A percentile compares a stretch with the other conserved stretches of the same genome.
Conservation (phyloP, 2,329 filamentous ascomycete species). For the Colletotrichum destructivum region DNA sequence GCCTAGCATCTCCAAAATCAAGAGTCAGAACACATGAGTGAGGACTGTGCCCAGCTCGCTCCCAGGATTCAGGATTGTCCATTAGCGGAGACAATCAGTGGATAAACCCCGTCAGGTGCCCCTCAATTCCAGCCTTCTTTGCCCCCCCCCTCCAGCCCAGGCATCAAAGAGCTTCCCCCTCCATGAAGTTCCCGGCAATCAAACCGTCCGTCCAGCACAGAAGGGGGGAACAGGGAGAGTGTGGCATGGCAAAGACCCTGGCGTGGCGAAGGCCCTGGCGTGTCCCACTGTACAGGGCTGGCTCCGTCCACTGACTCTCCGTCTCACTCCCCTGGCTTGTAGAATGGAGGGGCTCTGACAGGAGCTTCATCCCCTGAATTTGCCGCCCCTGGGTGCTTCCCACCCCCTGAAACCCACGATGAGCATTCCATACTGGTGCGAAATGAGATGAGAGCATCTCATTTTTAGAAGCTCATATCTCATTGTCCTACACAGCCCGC, state of each 20-base stretch:
- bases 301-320: neutral
- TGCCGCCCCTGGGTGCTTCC: slow-evolving; percentile 5
- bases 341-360: slow-evolving; percentile 23
- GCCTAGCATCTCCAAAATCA: neutral
- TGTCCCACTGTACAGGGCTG: slow-evolving; percentile 35
- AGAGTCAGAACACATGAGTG: neutral
- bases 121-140: slow-evolving; percentile 10
- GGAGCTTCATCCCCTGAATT: slow-evolving; percentile 29
- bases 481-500: slow-evolving; percentile 16
- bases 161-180: slow-evolving; percentile 16
- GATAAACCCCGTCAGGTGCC: neutral
- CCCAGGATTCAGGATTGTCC: neutral
- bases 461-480: neutral
- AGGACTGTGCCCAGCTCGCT: neutral
- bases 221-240: neutral
- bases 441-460: neutral
- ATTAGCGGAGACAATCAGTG: slow-evolving; percentile 18
- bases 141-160: neutral
- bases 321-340: neutral
- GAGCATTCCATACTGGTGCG: slow-evolving; percentile 5
- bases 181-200: slow-evolving; percentile 11
- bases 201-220: neutral
- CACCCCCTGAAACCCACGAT: slow-evolving; percentile 15
- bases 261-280: slow-evolving; percentile 29
- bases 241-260: slow-evolving; percentile 7